Evolutionary conservation across 1,139 yeast genomes (phyloP).

Genomic region (Geotrichum restrictum): DNA sequence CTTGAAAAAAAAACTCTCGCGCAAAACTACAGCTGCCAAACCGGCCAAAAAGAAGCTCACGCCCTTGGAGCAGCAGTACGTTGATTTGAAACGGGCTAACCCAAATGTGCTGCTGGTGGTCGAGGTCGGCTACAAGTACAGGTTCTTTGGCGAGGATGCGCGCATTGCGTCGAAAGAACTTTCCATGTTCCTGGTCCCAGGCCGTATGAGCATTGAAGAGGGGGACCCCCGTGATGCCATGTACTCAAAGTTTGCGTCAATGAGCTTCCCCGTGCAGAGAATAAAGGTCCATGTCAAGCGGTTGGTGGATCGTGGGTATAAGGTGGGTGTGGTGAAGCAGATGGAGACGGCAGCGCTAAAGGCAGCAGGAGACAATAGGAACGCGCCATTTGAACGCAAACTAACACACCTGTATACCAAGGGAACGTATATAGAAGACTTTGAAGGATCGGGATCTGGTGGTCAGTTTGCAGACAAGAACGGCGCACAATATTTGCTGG

Average conservation of each 20-base stretch:
- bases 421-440: slow-evolving; percentile 75
- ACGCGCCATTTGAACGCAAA: slow-evolving; percentile 61
- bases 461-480: slow-evolving; percentile 26
- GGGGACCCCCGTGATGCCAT: slow-evolving; percentile 38
- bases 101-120: slow-evolving; percentile 68
- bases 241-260: slow-evolving; percentile 67
- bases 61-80: slow-evolving; percentile 75
- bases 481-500: slow-evolving; percentile 9
- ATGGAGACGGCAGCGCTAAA: slow-evolving; percentile 75
- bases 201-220: slow-evolving; percentile 52
- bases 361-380: slow-evolving; percentile 44
- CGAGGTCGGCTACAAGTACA: slow-evolving; percentile 89
- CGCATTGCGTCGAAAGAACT: slow-evolving; percentile 58
- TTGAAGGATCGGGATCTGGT: slow-evolving; percentile 26
- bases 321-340: slow-evolving; percentile 86
- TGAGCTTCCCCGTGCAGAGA: slow-evolving; percentile 76
- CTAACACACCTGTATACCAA: slow-evolving; percentile 72
- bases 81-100: slow-evolving; percentile 56
- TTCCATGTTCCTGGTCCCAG: slow-evolving; percentile 69
- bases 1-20: slow-evolving; percentile 1
- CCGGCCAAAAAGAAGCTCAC: slow-evolving; percentile 45
- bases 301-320: slow-evolving; percentile 40
- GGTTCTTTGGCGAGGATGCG: slow-evolving; percentile 84
- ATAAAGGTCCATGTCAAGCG: slow-evolving; percentile 67
- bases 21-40: slow-evolving; percentile 1